Percentiles rank a stretch among this genome's conserved stretches.
Conservation (phyloP, 192 early-diverging fungal genomes). For the Rhizophagus prolifer region DNA sequence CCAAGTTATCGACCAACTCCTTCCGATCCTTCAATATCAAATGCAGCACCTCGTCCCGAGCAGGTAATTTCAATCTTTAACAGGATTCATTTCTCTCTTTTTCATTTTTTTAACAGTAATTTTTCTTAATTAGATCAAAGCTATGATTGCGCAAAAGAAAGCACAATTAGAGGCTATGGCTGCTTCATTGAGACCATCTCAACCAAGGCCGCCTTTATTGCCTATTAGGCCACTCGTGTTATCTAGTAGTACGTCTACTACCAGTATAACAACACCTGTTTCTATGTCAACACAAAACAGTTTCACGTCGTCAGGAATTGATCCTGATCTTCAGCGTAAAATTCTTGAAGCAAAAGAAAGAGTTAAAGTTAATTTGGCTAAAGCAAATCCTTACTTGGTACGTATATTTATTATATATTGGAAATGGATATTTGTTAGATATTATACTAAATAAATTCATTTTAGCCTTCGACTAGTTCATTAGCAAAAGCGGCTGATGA, state of each 20-base stretch:
- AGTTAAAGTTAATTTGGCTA: constrained; percentile 24
- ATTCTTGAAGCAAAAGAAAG: constrained; percentile 49
- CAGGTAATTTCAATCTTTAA: background rate
- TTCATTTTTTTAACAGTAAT: background rate
- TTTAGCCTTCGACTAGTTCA: constrained; percentile 26
- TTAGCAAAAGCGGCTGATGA: constrained; percentile 26
- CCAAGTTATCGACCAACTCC: constrained; percentile 12
- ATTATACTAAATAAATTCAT: background rate
- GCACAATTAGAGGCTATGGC: constrained; percentile 36
- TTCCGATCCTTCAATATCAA: constrained; percentile 3
- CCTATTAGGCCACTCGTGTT: background rate
- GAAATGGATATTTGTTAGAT: background rate
- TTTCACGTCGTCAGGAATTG: background rate
- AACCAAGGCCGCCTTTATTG: constrained; percentile 9
- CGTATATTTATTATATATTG: background rate
- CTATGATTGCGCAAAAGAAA: constrained; percentile 44
- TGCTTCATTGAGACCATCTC: constrained; percentile 21
- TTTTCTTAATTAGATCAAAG: constrained; percentile 39
- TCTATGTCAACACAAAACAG: background rate
- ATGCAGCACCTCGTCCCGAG: constrained; percentile 6
- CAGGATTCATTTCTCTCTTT: background rate
- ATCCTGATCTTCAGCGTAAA: constrained; percentile 47
- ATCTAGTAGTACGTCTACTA: background rate
- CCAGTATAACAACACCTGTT: background rate
- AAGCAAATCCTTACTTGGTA: constrained; percentile 30